A percentile compares a stretch with the other conserved stretches of the same genome.
These are phyloP conservation scores for Eucalyptus microcorys DNA, from an alignment of 345 rosid species.

Conservation along the genomic window DNA sequence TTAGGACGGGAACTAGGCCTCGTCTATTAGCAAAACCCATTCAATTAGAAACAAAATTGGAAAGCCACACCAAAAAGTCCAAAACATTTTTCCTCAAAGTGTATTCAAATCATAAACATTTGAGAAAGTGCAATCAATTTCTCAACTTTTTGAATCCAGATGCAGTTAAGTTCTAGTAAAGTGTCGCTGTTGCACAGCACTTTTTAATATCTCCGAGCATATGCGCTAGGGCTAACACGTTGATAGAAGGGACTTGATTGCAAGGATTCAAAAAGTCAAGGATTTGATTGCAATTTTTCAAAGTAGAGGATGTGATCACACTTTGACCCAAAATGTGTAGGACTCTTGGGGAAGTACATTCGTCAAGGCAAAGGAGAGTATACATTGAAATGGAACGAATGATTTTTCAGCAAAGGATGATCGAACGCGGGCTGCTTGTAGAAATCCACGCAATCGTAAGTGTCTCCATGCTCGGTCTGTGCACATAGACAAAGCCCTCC, in stretches of 20 bases:
- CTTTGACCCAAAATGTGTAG: neutral
- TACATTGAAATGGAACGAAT: neutral
- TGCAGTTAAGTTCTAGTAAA: neutral
- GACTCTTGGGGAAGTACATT: neutral
- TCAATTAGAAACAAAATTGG: neutral
- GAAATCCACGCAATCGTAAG: neutral
- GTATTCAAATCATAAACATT: neutral
- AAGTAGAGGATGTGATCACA: neutral
- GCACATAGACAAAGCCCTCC: neutral
- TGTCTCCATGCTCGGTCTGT: neutral
- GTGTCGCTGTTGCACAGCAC: neutral
- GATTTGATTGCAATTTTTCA: neutral
- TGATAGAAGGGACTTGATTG: neutral
- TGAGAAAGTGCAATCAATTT: neutral
- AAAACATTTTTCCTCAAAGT: neutral
- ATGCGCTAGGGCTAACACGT: neutral
- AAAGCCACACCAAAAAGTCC: neutral
- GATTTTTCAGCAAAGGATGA: neutral
- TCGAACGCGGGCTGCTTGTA: slow-evolving; percentile 1
- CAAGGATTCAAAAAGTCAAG: neutral
- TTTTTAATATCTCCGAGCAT: neutral
- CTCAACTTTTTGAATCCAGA: neutral
- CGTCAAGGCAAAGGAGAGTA: neutral
- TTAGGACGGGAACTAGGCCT: neutral
- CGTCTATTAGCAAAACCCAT: neutral